These are phyloP conservation scores for Aurifilum marmelostoma DNA, from an alignment of 2,329 filamentous ascomycete genomes.

Conservation along the genomic window DNA sequence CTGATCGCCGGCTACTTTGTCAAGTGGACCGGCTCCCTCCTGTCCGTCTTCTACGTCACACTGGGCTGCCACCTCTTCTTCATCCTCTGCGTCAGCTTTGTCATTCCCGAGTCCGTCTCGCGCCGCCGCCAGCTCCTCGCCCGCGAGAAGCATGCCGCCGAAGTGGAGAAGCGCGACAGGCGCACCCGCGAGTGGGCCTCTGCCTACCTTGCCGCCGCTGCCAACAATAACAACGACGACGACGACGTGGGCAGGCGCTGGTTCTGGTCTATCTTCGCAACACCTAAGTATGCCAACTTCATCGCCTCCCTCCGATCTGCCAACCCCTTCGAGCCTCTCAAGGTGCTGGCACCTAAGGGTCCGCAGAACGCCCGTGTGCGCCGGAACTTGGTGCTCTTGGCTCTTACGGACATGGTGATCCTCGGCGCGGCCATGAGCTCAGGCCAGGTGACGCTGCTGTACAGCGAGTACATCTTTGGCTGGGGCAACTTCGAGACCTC, in stretches of 20 bases:
- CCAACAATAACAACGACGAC: constrained; percentile 13
- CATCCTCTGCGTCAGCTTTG: constrained; percentile 69
- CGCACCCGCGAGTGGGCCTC: constrained; percentile 28
- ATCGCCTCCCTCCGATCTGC: constrained; percentile 46
- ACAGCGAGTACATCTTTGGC: constrained; percentile 76
- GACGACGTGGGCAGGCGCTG: not conserved
- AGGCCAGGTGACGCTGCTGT: constrained; percentile 81
- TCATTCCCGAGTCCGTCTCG: constrained; percentile 85
- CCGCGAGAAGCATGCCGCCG: constrained; percentile 64
- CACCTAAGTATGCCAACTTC: constrained; percentile 33
- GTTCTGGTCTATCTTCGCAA: constrained; percentile 19
- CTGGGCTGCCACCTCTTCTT: constrained; percentile 74
- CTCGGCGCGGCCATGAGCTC: constrained; percentile 82
- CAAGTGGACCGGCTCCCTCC: constrained; percentile 70
- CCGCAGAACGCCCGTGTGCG: constrained; percentile 66
- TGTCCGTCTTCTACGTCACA: constrained; percentile 84
- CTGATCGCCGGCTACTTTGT: constrained; percentile 80
- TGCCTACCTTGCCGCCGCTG: constrained; percentile 29
- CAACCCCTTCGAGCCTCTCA: constrained; percentile 78
- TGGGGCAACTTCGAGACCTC: constrained; percentile 85
- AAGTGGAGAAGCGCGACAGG: constrained; percentile 46
- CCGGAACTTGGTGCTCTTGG: constrained; percentile 80
- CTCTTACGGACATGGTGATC: constrained; percentile 78
- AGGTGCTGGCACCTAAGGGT: constrained; percentile 75
- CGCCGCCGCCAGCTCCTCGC: constrained; percentile 71